Evolutionary conservation across 176 grass and related monocot genomes (phyloP).

Genomic region (Carex cristatella): DNA sequence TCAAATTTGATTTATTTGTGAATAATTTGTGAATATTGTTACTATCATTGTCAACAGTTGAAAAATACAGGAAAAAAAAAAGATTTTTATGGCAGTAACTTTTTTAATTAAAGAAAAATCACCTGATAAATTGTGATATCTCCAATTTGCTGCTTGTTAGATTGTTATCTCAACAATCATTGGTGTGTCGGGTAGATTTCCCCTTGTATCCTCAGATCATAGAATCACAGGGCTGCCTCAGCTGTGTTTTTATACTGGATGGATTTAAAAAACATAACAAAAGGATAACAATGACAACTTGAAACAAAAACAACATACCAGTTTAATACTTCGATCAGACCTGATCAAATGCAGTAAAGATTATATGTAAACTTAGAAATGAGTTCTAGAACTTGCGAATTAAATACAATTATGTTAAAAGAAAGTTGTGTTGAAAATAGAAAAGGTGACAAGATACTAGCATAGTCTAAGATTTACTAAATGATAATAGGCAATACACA

Average conservation of each 20-base stretch:
- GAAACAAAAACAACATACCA: background rate
- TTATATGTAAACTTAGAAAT: background rate
- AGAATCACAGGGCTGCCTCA: background rate
- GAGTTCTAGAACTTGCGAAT: background rate
- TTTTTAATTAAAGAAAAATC: background rate
- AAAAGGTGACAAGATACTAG: background rate
- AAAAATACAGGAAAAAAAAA: background rate
- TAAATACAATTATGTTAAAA: background rate
- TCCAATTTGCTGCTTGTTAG: background rate
- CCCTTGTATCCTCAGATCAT: background rate
- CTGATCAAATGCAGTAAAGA: background rate
- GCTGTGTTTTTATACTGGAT: background rate
- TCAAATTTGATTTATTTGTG: too few relatives aligned
- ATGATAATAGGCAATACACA: background rate
- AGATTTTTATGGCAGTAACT: too few relatives aligned
- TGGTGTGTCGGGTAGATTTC: background rate
- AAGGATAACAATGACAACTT: background rate
- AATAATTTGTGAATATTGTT: too few relatives aligned
- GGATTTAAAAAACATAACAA: background rate
- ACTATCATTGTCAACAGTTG: background rate
- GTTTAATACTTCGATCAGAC: background rate
- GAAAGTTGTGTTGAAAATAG: background rate
- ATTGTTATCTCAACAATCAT: background rate
- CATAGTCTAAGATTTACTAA: background rate
- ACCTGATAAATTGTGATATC: background rate